Conservation (phyloP, 2,329 filamentous ascomycete genomes). For the Fusarium illudens region DNA sequence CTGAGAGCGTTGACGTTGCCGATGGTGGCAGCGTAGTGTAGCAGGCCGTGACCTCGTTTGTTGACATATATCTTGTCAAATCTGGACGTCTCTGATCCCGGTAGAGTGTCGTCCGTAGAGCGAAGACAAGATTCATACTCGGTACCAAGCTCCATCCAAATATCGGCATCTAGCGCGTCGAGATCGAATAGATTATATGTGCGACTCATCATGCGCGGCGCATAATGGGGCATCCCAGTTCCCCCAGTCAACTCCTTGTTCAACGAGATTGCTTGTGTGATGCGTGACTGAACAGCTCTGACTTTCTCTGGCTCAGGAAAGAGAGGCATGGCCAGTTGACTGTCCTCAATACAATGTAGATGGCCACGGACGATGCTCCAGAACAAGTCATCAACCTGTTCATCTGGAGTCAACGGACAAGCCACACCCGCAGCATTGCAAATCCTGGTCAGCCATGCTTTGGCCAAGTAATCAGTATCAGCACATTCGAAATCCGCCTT, state of each 20-base stretch:
- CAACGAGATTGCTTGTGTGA: neutral
- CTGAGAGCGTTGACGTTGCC: neutral
- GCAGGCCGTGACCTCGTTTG: neutral
- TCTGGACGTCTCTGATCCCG: neutral
- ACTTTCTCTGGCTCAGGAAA: neutral
- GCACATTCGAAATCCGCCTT: neutral
- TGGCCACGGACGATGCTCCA: neutral
- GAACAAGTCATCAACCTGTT: slow-evolving; percentile 2
- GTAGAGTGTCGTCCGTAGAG: neutral
- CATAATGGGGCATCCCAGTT: slow-evolving; percentile 4
- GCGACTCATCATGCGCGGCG: slow-evolving; percentile 1
- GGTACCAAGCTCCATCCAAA: neutral
- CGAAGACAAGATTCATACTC: neutral
- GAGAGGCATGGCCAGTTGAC: neutral
- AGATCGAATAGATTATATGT: neutral
- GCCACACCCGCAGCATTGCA: neutral
- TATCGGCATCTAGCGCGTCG: neutral
- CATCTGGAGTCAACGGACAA: neutral
- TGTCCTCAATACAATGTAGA: neutral
- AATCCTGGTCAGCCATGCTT: neutral
- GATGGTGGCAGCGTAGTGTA: neutral
- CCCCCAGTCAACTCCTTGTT: neutral
- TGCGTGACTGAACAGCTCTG: neutral
- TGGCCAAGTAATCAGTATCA: neutral
- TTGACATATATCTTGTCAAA: slow-evolving; percentile 11